Conservation (phyloP, 768 basidiomycete species). For the Pholiota conissans region DNA sequence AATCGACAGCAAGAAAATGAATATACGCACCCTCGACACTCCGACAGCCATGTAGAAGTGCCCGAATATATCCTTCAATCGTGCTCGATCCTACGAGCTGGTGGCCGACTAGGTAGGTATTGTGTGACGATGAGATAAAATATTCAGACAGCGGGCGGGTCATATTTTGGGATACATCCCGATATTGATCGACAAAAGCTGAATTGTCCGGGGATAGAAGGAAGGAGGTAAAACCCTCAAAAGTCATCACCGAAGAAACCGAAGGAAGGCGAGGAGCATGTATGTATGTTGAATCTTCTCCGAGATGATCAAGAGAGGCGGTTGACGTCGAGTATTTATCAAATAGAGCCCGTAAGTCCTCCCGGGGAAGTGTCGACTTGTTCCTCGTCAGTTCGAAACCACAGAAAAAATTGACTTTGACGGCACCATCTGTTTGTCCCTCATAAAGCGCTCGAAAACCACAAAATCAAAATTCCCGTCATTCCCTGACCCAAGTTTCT, state of each 20-base stretch:
- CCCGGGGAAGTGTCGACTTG: conserved; percentile 37
- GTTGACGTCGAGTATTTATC: conserved; percentile 29
- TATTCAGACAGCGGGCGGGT: conserved; percentile 86
- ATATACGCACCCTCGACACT: conserved; percentile 81
- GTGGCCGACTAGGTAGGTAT: conserved; percentile 87
- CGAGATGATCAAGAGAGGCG: conserved; percentile 26
- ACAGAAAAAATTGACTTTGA: background rate
- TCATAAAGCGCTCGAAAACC: conserved; percentile 49
- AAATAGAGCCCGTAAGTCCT: conserved; percentile 38
- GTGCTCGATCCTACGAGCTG: conserved; percentile 89
- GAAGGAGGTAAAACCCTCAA: conserved; percentile 76
- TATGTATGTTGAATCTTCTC: conserved; percentile 1
- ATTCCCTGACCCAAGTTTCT: conserved; percentile 33
- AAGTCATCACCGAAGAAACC: conserved; percentile 37
- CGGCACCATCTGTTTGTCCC: conserved; percentile 43
- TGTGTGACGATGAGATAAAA: conserved; percentile 89
- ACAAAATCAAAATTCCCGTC: conserved; percentile 37
- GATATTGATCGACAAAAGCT: conserved; percentile 43
- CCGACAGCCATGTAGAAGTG: conserved; percentile 86
- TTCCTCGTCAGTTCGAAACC: background rate
- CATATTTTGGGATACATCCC: conserved; percentile 77
- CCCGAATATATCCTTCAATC: conserved; percentile 90
- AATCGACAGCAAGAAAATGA: background rate
- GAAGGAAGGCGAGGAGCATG: conserved; percentile 3
- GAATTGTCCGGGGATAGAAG: conserved; percentile 81